Conservation (phyloP, 306 rosid species). For the Oemleria cerasiformis region DNA sequence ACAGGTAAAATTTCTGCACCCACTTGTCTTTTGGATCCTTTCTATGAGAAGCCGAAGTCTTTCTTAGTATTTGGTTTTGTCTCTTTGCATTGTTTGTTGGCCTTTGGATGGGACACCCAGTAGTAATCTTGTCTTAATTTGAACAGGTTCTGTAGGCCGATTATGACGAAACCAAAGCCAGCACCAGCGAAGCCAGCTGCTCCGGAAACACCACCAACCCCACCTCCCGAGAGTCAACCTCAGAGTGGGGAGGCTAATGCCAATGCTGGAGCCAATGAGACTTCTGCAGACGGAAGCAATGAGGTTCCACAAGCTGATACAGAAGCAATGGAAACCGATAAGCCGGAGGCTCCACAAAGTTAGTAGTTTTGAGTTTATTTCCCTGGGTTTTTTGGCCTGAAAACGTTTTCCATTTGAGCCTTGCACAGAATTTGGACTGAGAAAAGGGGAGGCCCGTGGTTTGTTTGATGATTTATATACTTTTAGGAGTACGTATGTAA, state of each 20-base stretch:
- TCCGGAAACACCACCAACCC: slow-evolving; percentile 54
- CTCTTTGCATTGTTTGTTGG: too few species aligned
- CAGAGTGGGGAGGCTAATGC: slow-evolving; percentile 41
- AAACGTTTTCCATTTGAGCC: slow-evolving; percentile 17
- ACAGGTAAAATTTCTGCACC: slow-evolving; percentile 48
- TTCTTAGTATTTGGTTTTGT: background rate
- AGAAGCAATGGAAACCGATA: slow-evolving; percentile 82
- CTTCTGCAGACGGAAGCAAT: slow-evolving; percentile 29
- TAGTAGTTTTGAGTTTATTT: slow-evolving; percentile 23
- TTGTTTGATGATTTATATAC: slow-evolving; percentile 6
- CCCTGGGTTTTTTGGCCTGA: slow-evolving; percentile 15
- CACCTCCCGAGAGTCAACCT: slow-evolving; percentile 47
- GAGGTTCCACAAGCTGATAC: slow-evolving; percentile 48
- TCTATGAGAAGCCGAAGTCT: background rate
- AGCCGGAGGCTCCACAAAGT: slow-evolving; percentile 48
- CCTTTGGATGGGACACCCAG: background rate
- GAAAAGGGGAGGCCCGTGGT: slow-evolving; percentile 3
- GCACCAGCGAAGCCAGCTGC: slow-evolving; percentile 58
- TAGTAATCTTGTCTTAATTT: background rate
- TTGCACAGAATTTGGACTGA: slow-evolving; percentile 13
- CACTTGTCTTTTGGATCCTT: background rate
- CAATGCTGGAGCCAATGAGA: slow-evolving; percentile 24
- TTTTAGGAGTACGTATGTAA: slow-evolving; percentile 13
- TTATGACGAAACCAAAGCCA: slow-evolving; percentile 86
- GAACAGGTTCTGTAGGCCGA: slow-evolving; percentile 71